Percentiles rank a stretch among this genome's conserved stretches.
Conservation (phyloP, 2,329 filamentous ascomycete species). For the Pseudogymnoascus sp. region DNA sequence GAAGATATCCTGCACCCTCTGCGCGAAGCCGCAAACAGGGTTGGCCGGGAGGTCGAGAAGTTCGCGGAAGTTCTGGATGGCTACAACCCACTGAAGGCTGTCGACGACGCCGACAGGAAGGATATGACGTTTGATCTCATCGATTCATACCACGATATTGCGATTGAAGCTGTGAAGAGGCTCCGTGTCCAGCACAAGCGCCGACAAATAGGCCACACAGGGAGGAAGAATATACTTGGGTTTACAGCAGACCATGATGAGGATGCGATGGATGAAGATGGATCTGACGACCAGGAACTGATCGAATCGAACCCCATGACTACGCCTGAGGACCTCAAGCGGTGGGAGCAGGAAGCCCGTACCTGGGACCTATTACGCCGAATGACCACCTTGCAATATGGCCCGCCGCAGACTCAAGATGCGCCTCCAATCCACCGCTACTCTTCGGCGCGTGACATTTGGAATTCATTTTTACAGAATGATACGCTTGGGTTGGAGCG, state of each 20-base stretch:
- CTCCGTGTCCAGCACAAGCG: constrained; percentile 34
- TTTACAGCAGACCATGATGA: constrained; percentile 20
- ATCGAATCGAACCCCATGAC: constrained; percentile 24
- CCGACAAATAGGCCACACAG: constrained; percentile 20
- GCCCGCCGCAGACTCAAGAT: constrained; percentile 25
- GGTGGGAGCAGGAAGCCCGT: constrained; percentile 75
- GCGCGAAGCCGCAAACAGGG: constrained; percentile 56
- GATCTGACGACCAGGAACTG: neutral
- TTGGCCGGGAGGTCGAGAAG: constrained; percentile 74
- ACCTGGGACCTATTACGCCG: constrained; percentile 77
- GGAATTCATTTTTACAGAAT: constrained; percentile 64
- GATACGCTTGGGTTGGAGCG: constrained; percentile 71
- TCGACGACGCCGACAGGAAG: constrained; percentile 45
- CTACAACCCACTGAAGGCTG: constrained; percentile 50
- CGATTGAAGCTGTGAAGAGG: constrained; percentile 37
- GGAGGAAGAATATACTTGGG: constrained; percentile 31
- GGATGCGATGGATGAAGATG: constrained; percentile 9
- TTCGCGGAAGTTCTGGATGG: constrained; percentile 79
- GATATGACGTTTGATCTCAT: constrained; percentile 62
- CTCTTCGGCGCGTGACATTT: constrained; percentile 54
- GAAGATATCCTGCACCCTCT: constrained; percentile 48
- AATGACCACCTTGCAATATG: constrained; percentile 58
- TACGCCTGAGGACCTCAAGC: constrained; percentile 43
- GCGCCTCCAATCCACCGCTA: constrained; percentile 41
- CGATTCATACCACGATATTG: constrained; percentile 54